Base-by-base conservation (phyloP, 2,329 filamentous ascomycete species). In the Colletotrichum sp. region DNA sequence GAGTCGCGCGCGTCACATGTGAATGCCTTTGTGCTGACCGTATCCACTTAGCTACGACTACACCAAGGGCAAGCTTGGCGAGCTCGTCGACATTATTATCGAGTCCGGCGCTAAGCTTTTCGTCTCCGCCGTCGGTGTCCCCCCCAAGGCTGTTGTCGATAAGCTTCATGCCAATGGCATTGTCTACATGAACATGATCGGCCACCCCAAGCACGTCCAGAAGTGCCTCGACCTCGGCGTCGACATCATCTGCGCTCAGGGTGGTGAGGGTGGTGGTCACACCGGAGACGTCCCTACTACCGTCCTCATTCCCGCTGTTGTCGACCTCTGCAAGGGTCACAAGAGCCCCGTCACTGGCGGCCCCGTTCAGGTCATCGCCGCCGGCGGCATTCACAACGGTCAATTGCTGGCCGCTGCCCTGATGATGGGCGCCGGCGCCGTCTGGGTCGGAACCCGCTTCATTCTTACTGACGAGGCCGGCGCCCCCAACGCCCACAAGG, bases 171-270 rank as follows among this genome's bases (percentile, higher is more conserved):
- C 92, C 83, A 88, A 92, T 82, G 96, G 96, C 79, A 91, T 99
- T 80, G 90, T 98, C 79, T 98, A 97, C 91, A 98, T 98, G 97
- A 99, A 99, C 93, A 99, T 99, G 97, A 96, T 99, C 84, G 97
- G 97, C 79, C 97, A 99, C 90, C 96, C 97, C 83, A 99, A 99
- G 93, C 97, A 99, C 88, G 96, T 98, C 78, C 91, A 95, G 87
- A 99, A 98, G 91, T 97, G 95, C 86, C 90, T 99, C 77, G 95
- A 96, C 66, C 91, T 96, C 74, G 97, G 96, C 79, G 95, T 93
- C 80, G 97, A 99, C 86, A 94, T 99, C 81, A 98, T 99, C 88
- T 98, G 96, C 89, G 97, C 97, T 68, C 97, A 99, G 89, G 97
- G 97, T 84, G 96, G 97, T 81, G 97, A 99, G 89, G 97, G 97